phyloP scores from a whole-genome alignment of 2,329 filamentous ascomycete species.

The Xylaria digitata region DNA sequence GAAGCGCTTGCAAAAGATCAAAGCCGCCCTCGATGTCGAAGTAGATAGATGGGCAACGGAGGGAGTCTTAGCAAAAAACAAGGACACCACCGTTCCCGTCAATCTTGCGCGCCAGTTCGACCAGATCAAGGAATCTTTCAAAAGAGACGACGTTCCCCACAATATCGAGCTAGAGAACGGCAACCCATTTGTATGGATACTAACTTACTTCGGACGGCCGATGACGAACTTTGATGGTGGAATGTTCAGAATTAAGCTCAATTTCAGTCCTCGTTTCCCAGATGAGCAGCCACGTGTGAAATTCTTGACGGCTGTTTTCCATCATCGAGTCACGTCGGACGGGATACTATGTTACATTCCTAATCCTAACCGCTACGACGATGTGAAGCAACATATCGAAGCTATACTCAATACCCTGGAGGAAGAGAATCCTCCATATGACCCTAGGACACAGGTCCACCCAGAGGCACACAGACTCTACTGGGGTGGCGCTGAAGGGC shows the following conservation, averaged over 20 bases:
- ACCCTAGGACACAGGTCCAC: conserved; percentile 88
- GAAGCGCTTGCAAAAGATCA: conserved; percentile 74
- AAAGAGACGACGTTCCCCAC: conserved; percentile 75
- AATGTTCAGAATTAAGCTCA: conserved; percentile 82
- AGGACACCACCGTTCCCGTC: conserved; percentile 80
- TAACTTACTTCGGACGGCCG: conserved; percentile 90
- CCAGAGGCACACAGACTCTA: conserved; percentile 86
- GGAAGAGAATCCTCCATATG: conserved; percentile 87
- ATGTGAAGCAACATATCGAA: conserved; percentile 84
- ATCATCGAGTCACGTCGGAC: conserved; percentile 84
- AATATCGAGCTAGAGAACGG: conserved; percentile 80
- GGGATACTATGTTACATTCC: conserved; percentile 87
- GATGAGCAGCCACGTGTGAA: conserved; percentile 86
- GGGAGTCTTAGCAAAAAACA: conserved; percentile 70
- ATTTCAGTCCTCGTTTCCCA: conserved; percentile 86
- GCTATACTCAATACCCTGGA: conserved; percentile 85
- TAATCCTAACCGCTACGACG: conserved; percentile 70
- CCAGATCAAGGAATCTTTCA: conserved; percentile 81
- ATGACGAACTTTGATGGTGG: conserved; percentile 96
- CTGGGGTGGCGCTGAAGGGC: conserved; percentile 83
- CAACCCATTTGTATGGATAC: conserved; percentile 89
- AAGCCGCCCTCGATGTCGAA: conserved; percentile 77
- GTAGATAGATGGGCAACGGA: conserved; percentile 75
- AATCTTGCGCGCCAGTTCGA: conserved; percentile 87
- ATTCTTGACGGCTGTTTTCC: conserved; percentile 85